Conservation (phyloP, 805 yeast species). For the Lachancea mirantina region DNA sequence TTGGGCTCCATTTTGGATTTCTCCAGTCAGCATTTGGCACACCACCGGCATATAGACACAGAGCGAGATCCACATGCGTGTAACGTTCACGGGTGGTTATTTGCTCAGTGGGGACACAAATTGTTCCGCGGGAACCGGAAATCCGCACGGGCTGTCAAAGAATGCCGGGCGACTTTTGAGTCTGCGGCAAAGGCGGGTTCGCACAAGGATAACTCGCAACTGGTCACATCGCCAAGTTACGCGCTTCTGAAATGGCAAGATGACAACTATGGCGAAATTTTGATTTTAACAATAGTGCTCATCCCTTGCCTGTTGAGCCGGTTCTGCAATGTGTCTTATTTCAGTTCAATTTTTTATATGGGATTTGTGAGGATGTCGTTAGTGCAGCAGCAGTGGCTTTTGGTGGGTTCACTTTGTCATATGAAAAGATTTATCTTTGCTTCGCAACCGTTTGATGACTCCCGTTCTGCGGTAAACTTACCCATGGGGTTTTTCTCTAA, state of each 20-base stretch:
- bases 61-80: conserved; percentile 78
- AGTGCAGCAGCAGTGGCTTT: conserved; percentile 74
- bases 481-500: conserved; percentile 43
- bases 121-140: conserved; percentile 58
- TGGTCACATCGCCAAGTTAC: conserved; percentile 56
- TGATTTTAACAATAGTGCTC: conserved; percentile 44
- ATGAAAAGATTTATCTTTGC: conserved; percentile 41
- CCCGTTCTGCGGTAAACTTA: conserved; percentile 64
- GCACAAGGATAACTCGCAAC: conserved; percentile 37
- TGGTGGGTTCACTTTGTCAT: conserved; percentile 81
- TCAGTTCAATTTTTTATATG: conserved; percentile 60
- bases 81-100: conserved; percentile 69
- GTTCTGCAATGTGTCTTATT: conserved; percentile 65
- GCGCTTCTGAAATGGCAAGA: conserved; percentile 60
- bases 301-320: conserved; percentile 65
- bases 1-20: conserved; percentile 23
- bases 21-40: conserved; percentile 59
- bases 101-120: conserved; percentile 88
- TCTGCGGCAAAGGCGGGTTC: conserved; percentile 16
- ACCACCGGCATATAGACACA: conserved; percentile 83
- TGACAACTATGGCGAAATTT: conserved; percentile 55
- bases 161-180: conserved; percentile 46
- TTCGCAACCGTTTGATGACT: conserved; percentile 64
- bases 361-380: conserved; percentile 65
- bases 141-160: conserved; percentile 35